Percentiles rank a stretch among this genome's conserved stretches.
phyloP scores from a whole-genome alignment of 2,329 filamentous ascomycete genomes.

The Cytospora chrysosperma region DNA sequence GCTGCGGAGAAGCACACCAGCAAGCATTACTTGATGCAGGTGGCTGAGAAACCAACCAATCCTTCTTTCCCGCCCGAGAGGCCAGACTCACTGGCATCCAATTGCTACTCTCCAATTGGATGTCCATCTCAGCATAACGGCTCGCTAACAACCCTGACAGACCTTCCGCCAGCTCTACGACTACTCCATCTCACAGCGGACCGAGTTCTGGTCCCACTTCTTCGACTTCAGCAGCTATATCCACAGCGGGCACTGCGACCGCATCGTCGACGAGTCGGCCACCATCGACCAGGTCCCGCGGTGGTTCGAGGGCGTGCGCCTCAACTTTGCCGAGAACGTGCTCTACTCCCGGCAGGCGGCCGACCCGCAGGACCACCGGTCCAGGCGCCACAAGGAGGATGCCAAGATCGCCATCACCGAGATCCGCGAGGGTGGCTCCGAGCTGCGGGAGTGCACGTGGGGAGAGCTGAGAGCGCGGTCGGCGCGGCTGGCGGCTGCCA shows the following conservation, averaged over 20 bases:
- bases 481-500: constrained; percentile 61
- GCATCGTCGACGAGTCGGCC: constrained; percentile 66
- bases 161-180: constrained; percentile 68
- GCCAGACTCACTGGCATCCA: background rate
- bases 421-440: constrained; percentile 64
- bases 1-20: background rate
- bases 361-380: constrained; percentile 41
- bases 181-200: constrained; percentile 63
- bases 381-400: constrained; percentile 67
- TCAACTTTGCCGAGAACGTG: constrained; percentile 82
- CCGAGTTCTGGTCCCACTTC: constrained; percentile 64
- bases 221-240: constrained; percentile 62
- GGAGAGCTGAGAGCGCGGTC: constrained; percentile 60
- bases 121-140: background rate
- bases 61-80: background rate
- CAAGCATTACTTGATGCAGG: background rate
- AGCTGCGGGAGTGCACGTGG: constrained; percentile 63
- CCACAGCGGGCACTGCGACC: constrained; percentile 57
- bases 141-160: constrained; percentile 36
- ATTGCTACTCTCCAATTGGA: background rate
- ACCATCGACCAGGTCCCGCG: constrained; percentile 70
- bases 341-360: constrained; percentile 56
- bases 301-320: constrained; percentile 72
- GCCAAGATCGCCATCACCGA: constrained; percentile 68
- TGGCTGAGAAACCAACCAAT: background rate